Conservation (phyloP, 352 stramenopile genomes). For the Phytophthora crassamura region DNA sequence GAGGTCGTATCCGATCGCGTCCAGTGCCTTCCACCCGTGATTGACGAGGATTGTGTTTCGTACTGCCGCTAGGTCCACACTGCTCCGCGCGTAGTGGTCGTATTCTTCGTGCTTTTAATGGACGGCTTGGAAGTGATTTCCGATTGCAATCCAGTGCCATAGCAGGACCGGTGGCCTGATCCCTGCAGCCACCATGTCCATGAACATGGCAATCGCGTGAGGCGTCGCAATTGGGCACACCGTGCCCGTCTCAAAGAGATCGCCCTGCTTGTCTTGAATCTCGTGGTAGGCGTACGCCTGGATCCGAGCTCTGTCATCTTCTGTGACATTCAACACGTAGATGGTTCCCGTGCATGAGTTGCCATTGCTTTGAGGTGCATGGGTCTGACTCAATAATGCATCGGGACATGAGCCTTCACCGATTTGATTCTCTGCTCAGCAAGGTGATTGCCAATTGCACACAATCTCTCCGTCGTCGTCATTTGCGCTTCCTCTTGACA, state of each 20-base stretch:
- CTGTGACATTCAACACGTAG: neutral
- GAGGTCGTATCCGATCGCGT: no score
- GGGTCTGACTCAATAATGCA: neutral
- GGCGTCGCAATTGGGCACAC: neutral
- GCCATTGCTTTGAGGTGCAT: neutral
- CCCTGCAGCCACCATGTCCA: neutral
- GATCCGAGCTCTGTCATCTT: neutral
- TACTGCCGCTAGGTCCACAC: no score
- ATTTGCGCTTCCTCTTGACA: no score
- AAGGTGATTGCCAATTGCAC: neutral
- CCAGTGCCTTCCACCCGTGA: no score
- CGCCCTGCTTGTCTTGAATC: neutral
- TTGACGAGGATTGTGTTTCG: no score
- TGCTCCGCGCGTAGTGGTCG: no score
- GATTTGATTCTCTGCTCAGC: neutral
- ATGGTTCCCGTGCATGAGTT: no score
- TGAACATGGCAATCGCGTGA: neutral
- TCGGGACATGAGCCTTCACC: neutral
- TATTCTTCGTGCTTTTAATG: no score
- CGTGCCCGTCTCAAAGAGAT: neutral
- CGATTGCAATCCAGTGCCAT: neutral
- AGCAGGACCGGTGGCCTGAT: neutral
- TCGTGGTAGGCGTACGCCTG: slow-evolving; percentile 2
- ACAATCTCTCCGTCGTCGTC: no score
- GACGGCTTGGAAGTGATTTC: neutral